Conservation (phyloP, 768 basidiomycete genomes). For the Tylopilus felleus region DNA sequence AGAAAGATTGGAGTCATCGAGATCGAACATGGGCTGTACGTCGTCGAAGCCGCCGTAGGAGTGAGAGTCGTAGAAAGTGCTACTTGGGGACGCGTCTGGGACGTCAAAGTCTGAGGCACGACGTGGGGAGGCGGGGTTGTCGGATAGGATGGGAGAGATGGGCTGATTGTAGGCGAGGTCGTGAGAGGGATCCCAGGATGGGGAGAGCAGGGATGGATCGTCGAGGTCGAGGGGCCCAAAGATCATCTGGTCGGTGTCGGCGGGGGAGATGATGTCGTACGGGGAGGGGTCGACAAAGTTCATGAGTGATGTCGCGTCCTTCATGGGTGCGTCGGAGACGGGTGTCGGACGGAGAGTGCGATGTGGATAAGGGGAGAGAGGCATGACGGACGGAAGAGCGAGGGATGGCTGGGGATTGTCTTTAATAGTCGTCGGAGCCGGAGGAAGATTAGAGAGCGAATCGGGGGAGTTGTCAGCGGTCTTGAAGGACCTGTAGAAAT, state of each 20-base stretch:
- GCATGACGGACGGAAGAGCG: conserved; percentile 39
- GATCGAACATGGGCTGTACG: conserved; percentile 37
- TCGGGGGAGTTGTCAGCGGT: conserved; percentile 33
- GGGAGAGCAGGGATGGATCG: conserved; percentile 27
- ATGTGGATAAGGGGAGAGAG: conserved; percentile 36
- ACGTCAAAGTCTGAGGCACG: conserved; percentile 41
- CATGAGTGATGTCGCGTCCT: conserved; percentile 23
- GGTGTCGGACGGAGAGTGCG: conserved; percentile 29
- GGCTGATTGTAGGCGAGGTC: conserved; percentile 37
- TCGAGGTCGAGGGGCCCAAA: conserved; percentile 36
- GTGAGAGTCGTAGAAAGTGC: conserved; percentile 34
- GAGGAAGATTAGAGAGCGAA: conserved; percentile 22
- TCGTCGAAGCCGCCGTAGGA: conserved; percentile 32
- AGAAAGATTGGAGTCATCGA: conserved; percentile 41
- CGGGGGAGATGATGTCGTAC: conserved; percentile 35
- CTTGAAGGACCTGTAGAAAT: conserved; percentile 24
- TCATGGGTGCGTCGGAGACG: conserved; percentile 25
- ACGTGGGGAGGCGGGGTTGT: conserved; percentile 39
- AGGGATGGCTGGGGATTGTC: conserved; percentile 15
- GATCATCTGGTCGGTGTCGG: conserved; percentile 33
- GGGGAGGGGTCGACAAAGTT: conserved; percentile 44
- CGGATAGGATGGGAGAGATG: conserved; percentile 40
- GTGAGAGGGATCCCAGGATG: conserved; percentile 27
- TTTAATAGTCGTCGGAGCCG: conserved; percentile 41
- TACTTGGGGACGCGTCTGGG: conserved; percentile 38